These are phyloP conservation scores for Hawksworthiomyces lignivorus DNA, from an alignment of 2,329 filamentous ascomycete genomes.

Conservation along the genomic window DNA sequence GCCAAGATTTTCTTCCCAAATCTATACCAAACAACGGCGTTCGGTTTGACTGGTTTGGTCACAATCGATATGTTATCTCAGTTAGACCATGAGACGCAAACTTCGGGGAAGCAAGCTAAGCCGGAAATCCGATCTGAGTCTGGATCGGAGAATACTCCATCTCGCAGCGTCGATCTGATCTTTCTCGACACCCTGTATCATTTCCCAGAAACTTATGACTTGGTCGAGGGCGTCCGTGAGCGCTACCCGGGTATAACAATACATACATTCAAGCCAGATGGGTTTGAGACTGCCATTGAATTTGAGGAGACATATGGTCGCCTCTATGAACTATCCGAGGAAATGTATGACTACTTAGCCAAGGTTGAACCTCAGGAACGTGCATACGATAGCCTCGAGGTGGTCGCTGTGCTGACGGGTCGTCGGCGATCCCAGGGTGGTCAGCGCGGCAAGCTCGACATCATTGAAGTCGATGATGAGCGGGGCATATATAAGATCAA, in stretches of 20 bases:
- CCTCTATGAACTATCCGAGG: conserved; percentile 77
- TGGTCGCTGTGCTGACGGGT: conserved; percentile 86
- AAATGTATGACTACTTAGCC: conserved; percentile 93
- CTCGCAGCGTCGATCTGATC: conserved; percentile 54
- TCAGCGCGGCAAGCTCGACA: conserved; percentile 80
- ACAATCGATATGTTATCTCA: conserved; percentile 81
- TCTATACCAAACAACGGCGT: conserved; percentile 80
- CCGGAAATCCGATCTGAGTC: background rate
- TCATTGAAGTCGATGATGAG: conserved; percentile 86
- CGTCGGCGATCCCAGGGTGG: conserved; percentile 88
- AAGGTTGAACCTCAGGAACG: conserved; percentile 96
- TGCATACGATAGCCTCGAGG: conserved; percentile 78
- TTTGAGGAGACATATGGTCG: conserved; percentile 79
- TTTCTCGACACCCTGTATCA: conserved; percentile 82
- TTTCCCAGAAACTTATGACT: conserved; percentile 67
- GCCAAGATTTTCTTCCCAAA: conserved; percentile 83
- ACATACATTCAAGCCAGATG: conserved; percentile 84
- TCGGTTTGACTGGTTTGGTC: conserved; percentile 72
- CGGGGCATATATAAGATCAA: conserved; percentile 94
- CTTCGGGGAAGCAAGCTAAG: conserved; percentile 34
- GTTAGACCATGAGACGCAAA: conserved; percentile 54
- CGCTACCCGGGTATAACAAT: conserved; percentile 73
- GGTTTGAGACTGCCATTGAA: conserved; percentile 61
- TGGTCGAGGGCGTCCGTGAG: conserved; percentile 65
- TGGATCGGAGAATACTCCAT: background rate